Base-by-base conservation (phyloP, 225 moss, liverwort and hornwort genomes). In the Marchantia polymorpha region DNA sequence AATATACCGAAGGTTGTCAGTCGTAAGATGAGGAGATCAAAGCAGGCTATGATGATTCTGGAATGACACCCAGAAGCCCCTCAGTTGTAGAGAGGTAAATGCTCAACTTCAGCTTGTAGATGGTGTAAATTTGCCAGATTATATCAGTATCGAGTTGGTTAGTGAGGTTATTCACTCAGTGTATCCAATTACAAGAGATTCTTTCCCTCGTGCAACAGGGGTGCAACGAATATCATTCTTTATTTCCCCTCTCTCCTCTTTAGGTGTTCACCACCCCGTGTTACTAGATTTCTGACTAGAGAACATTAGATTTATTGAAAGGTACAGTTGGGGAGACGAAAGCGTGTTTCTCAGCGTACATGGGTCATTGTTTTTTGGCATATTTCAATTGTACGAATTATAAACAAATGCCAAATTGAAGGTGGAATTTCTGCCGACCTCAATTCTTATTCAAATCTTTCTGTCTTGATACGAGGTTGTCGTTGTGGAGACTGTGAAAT, bases 81-180 rank as follows among this genome's bases (percentile, higher is more conserved):
- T 46, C 60, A 68, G 39, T 53, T 69, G 30, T 53, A 31, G 12
- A 79, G 78, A 54, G 69, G 69, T 53, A 69, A 69, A 67, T 16
- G 52, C 54, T 69, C 15, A 50, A 66, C 29, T 78, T 29, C 20
- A 47, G 68, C 69, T 52, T 79, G 69, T 79, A 79, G 68, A 79
- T 79, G 78, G 78, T 79, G 78, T 79, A 79, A 69, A 79, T 68
- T 68, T 54, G 30, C 69, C 77, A 64, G 49, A 75, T 75, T 75
- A 39, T 75, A 46, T 75, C 27, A 52, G 39, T 75, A 77, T 47
- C 14, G 20, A 76, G 77, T 50, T 64, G 64, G 12, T 77, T 52
- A 65, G 49, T 49, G 50, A 77, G 65, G 51, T 48, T 8, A 22
- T 23, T 65, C 46, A 58, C 10, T 6, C 50, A 65, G 77, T 19